phyloP scores from a whole-genome alignment of 1,284 basidiomycete species.

The Sporisorium scitamineum region DNA sequence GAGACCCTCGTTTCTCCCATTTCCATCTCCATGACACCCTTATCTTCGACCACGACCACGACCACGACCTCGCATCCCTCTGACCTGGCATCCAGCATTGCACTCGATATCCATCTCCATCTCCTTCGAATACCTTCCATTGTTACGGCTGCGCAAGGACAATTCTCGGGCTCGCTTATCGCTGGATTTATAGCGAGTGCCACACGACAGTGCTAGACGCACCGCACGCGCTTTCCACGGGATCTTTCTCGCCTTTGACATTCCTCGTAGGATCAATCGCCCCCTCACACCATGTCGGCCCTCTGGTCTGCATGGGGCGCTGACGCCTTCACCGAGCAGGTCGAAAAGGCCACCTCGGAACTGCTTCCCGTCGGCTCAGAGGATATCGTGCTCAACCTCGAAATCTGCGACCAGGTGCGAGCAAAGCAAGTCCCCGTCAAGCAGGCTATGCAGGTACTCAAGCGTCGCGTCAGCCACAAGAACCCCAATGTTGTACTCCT shows the following conservation, averaged over 20 bases:
- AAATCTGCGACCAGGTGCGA: slow-evolving; percentile 93
- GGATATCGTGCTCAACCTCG: slow-evolving; percentile 92
- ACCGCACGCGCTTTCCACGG: not conserved
- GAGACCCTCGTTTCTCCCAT: slow-evolving; percentile 14
- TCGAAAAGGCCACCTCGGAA: slow-evolving; percentile 89
- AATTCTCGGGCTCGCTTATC: not conserved
- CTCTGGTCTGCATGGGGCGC: slow-evolving; percentile 60
- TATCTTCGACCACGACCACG: not conserved
- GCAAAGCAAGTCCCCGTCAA: slow-evolving; percentile 88
- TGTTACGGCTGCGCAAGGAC: not conserved
- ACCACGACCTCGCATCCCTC: not conserved
- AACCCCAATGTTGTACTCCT: slow-evolving; percentile 96
- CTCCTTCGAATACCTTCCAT: not conserved
- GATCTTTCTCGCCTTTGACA: not conserved
- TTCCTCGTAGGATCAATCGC: no score
- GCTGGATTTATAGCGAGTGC: not conserved
- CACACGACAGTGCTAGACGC: not conserved
- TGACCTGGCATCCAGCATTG: no score
- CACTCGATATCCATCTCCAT: not conserved
- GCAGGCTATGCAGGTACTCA: slow-evolving; percentile 88
- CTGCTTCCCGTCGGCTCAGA: slow-evolving; percentile 79
- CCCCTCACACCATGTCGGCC: slow-evolving; percentile 43
- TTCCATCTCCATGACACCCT: not conserved
- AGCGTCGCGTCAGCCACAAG: slow-evolving; percentile 87
- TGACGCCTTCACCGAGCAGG: slow-evolving; percentile 61